Evolutionary conservation across 2,329 filamentous ascomycete genomes (phyloP), one percentile per base, ranked within the genome.

Genomic region (Pezicula radicicola): DNA sequence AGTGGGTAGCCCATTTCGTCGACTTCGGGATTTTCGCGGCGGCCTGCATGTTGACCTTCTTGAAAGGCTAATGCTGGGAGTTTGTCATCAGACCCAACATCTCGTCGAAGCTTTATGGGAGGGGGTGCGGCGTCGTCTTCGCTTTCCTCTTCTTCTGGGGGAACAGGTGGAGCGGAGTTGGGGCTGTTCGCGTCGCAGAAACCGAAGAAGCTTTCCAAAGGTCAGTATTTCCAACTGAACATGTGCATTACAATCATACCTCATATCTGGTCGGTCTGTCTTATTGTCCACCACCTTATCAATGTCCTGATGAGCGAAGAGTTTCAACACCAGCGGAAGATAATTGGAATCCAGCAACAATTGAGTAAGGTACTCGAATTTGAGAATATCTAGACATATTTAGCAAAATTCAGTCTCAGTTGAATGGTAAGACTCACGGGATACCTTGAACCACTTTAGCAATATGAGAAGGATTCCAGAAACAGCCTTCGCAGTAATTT

Each of bases 291-390:
- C 88, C 3, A 92, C 83, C 64, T 91, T 88, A 60, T 97, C 93
- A 35, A 97, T 85, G 58, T 99, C 95, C 68, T 97, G 92, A 65
- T 96, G 87, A 46, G 93, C 91, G 68, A 97, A 92, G 46, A 97
- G 83, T 72, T 97, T 97, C 30, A 99, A 75, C 21, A 96, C 88
- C 28, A 99, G 76, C 1, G 93, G 93, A 6, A 99, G 79, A 68
- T 97, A 99, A 68, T 96, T 97, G 4, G 91, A 94, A 70, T 99
- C 94, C 27, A 99, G 79, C 10, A 99, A 75, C 3, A 99, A 80
- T 66, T 99, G 94, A 0, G 91, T 93, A 64, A 99, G 75, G 64
- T 97, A 97, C 71, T 99, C 94, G 60, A 94, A 97, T 67, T 97
- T 96, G 58, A 99, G 75, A 27, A 97, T 82, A 67, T 99, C 91